Base-by-base conservation (phyloP, 2,329 filamentous ascomycete species). In the Rutstroemia sp. region DNA sequence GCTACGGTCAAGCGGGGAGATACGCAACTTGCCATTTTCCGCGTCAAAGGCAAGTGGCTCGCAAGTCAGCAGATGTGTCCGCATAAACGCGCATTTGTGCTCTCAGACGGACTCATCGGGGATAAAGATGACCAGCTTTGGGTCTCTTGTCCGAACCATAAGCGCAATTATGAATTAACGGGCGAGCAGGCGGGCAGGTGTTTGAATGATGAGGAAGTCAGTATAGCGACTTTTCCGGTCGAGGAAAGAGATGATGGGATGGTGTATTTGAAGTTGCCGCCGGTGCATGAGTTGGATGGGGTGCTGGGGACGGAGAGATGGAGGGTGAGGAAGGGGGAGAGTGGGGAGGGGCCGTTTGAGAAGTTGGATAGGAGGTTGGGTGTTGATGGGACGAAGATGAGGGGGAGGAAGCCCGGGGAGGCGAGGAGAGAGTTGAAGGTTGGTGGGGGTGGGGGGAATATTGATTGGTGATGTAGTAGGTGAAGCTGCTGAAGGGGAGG, bases 31-130 rank as follows among this genome's bases (percentile, higher is more conserved):
- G 90, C 91, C 7, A 76, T 96, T 53, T 96, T 92, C 82, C 88
- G 90, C 65, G 80, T 95, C 60, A 81, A 82, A 54, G 90, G 89
- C 19, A 81, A 80, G 54, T 95, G 86, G 76, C 92, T 92, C 71
- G 88, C 88, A 57, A 88, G 87, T 14, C 91, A 96, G 73, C 89
- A 96, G 69, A 96, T 96, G 91, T 96, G 91, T 70, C 91, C 91
- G 9, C 90, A 95, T 74, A 94, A 92, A 73, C 86, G 90, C 10
- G 86, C 90, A 1, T 96, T 96, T 67, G 86, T 92, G n/a, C 81
- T 96, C 25, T 87, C 87, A 0, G 92, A 96, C 68, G 89, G 90
- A 1, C 75, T 96, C 8, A 80, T 96, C 48, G 91, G 92, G 42
- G 65, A 10, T 16, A 21, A 17, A 23, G 19, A n/a, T 14, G 34